Evolutionary conservation across 2,329 filamentous ascomycete species (phyloP), one percentile per base, ranked within the genome.

Genomic region (Leptographium lundbergii): DNA sequence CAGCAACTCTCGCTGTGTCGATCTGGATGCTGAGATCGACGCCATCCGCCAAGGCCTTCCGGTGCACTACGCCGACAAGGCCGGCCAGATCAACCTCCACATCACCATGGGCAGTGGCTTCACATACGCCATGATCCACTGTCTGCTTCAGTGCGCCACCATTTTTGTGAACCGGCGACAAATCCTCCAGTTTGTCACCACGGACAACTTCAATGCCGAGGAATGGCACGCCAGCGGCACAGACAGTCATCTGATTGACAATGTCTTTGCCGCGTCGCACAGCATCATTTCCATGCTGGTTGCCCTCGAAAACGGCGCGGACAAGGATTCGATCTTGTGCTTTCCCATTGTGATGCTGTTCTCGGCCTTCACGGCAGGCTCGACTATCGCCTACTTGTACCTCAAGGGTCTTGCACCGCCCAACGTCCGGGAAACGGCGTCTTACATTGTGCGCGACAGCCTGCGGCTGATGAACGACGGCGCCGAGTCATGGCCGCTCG

Each of bases 291-390:
- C 77, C 6, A 75, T 82, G 58, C 72, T 84, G 24, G 73, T 76
- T 4, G 77, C 80, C 1, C 75, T 84, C 3, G 81, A 84, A 68
- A 69, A 74, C 13, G 79, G 80, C 11, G 73, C 76, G 1, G 80
- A 84, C 57, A 83, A 83, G 70, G 79, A 83, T 58, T 73, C 74
- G 27, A 73, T 78, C n/a, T 72, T 79, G n/a, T 82, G 78, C 68
- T 81, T 83, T 69, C 81, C 81, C 45, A 80, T 84, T 58, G 81
- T 82, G 62, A 84, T 84, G 81, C 72, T 84, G 14, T 84, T 84
- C 67, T 80, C 81, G 0, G 78, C 80, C 56, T 84, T 84, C 62
- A 83, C 80, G 0, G 79, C 81, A 2, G 80, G 80, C 61, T 81
- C 81, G 2, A 84, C 81, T 0, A 77, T 83, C 1, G 81, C 81